Evolutionary conservation across 108 stramenopile genomes (phyloP).

Genomic region (Epithemia pelagica): DNA sequence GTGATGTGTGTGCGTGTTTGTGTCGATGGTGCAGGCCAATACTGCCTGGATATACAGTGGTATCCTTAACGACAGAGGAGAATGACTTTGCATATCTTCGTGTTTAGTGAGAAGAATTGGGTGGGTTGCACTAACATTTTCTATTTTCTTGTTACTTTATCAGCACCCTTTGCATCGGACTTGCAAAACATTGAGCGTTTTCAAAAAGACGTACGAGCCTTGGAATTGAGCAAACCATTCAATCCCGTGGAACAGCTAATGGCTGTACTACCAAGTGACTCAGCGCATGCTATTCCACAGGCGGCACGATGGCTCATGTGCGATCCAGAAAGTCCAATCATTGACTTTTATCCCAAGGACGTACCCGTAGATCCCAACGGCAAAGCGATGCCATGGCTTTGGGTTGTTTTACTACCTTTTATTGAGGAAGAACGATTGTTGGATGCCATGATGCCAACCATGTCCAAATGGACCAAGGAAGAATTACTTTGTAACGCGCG

Average conservation of each 20-base stretch:
- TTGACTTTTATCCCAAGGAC: constrained; percentile 93
- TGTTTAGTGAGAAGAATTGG: too few species aligned
- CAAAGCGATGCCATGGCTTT: constrained; percentile 98
- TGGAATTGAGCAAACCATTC: constrained; percentile 88
- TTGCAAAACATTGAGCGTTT: constrained; percentile 90
- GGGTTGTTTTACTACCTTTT: constrained; percentile 97
- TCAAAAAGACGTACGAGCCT: constrained; percentile 59
- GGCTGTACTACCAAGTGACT: constrained; percentile 94
- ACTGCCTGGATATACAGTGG: too few species aligned
- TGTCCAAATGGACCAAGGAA: constrained; percentile 74
- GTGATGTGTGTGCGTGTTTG: background rate
- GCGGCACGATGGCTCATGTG: constrained; percentile 88
- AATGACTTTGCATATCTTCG: too few species aligned
- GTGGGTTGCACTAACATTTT: too few species aligned
- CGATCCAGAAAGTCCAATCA: constrained; percentile 85
- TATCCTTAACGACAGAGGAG: too few species aligned
- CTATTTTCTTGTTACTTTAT: background rate
- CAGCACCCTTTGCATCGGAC: constrained; percentile 86
- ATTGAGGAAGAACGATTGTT: constrained; percentile 93
- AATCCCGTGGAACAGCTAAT: constrained; percentile 95
- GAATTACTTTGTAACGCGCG: constrained; percentile 74
- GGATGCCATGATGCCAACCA: constrained; percentile 72
- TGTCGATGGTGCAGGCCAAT: background rate
- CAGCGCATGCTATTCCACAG: constrained; percentile 91
- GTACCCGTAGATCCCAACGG: constrained; percentile 97